Base-by-base conservation (phyloP, 1,139 yeast species). In the Zygoascus sp. region DNA sequence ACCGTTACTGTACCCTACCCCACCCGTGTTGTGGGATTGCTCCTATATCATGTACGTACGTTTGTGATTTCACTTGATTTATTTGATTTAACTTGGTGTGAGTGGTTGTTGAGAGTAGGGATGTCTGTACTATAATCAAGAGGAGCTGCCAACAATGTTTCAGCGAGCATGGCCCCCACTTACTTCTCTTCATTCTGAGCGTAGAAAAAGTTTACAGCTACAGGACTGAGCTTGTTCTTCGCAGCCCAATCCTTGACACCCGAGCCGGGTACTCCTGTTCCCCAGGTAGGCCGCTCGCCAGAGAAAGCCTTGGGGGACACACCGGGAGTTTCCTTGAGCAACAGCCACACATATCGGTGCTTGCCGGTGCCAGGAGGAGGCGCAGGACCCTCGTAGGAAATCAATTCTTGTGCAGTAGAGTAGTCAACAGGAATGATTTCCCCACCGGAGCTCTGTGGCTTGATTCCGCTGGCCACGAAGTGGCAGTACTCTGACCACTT, bases 401-500 rank as follows among this genome's bases (percentile, higher is more conserved):
- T 58, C 41, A 76, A 58, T 34, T 53, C 61, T 40, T 49, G 52
- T 25, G 67, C 68, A 42, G 55, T 49, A 44, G 53, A 42, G 43
- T 63, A 54, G 44, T 66, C 65, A 32, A 68, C 51, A 43, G 61
- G 57, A 20, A 62, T 59, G 28, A 65, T 67, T 37, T 64, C 68
- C 40, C 65, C 65, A 6, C 62, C 58, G 17, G 64, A 63, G 56
- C 79, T 68, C 50, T 70, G 68, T 57, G 80, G 70, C 50, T 72
- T 68, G 62, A 89, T 76, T 55, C 85, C 88, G 5, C 84, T 68
- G 28, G 77, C 75, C 35, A 89, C 70, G 75, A 79, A 87, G 68
- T 89, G 97, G 47, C 84, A 81, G 64, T 73, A 88, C 65, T 89
- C 96, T 8, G 94, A 82, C 95, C 95, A 88, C 61, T 81, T 85